These are phyloP conservation scores for Luffa aegyptiaca DNA, from an alignment of 306 rosid genomes.

Conservation along the genomic window DNA sequence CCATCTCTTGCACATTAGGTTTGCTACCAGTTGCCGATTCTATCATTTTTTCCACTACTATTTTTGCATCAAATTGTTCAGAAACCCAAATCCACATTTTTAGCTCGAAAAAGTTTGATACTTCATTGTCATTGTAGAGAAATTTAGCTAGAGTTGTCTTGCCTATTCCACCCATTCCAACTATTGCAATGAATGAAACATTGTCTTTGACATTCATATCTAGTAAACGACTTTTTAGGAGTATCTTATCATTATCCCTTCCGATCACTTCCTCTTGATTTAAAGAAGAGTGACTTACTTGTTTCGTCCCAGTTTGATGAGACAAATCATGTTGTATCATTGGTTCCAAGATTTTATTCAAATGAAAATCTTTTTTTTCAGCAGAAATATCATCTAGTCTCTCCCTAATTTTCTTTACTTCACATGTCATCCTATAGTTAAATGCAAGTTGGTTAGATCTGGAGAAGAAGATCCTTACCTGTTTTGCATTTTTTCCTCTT, in stretches of 20 bases:
- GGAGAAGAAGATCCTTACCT: not conserved
- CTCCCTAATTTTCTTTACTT: not conserved
- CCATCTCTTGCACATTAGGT: conserved; percentile 15
- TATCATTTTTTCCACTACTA: conserved; percentile 25
- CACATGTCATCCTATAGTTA: not conserved
- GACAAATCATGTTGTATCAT: no score
- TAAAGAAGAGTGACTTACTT: not conserved
- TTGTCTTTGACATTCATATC: not conserved
- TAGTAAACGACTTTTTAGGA: not conserved
- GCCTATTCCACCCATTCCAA: no score
- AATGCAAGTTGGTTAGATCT: not conserved
- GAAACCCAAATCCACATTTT: conserved; percentile 40
- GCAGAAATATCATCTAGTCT: not conserved
- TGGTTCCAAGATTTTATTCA: no score
- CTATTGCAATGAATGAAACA: no score
- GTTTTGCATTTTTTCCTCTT: not conserved
- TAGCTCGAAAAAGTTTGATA: conserved; percentile 22
- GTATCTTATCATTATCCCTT: not conserved
- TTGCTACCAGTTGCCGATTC: conserved; percentile 16
- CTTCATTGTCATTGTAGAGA: conserved; percentile 32
- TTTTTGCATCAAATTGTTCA: conserved; percentile 24
- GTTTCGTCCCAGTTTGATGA: no score
- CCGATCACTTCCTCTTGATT: not conserved
- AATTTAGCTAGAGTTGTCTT: no score
- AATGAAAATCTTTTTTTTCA: no score